Conservation (phyloP, 805 yeast genomes). For the Saccharomyces eubayanus region DNA sequence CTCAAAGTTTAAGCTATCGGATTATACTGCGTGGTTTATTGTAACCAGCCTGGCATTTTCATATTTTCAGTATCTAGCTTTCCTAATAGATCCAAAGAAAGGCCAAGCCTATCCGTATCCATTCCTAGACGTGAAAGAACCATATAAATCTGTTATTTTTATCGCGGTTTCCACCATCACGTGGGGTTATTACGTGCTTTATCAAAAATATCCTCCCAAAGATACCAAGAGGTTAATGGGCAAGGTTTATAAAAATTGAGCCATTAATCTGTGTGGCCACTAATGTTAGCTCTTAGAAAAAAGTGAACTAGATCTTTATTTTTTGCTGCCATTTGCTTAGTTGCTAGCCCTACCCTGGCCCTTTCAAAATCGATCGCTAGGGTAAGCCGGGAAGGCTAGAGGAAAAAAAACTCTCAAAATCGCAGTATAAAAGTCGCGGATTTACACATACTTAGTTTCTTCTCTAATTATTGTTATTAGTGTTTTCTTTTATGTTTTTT, state of each 20-base stretch:
- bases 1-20: slow-evolving; percentile 31
- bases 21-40: slow-evolving; percentile 34
- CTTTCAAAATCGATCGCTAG: not conserved
- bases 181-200: slow-evolving; percentile 24
- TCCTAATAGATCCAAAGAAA: slow-evolving; percentile 37
- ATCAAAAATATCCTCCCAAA: slow-evolving; percentile 27
- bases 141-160: slow-evolving; percentile 42
- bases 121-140: slow-evolving; percentile 47
- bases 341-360: not conserved
- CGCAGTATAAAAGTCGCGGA: not conserved
- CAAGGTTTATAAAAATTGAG: not conserved
- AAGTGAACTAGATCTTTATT: not conserved
- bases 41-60: slow-evolving; percentile 35
- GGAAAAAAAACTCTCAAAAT: not conserved
- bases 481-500: not conserved
- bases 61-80: slow-evolving; percentile 48
- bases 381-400: not conserved
- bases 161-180: slow-evolving; percentile 36
- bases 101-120: slow-evolving; percentile 60
- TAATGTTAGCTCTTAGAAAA: not conserved
- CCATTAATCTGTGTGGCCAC: not conserved
- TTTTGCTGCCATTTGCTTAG: not conserved
- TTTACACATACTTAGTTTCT: not conserved
- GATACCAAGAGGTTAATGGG: not conserved
- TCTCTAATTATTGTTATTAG: not conserved